A percentile compares a stretch with the other conserved stretches of the same genome.
Evolutionary conservation across 495 filamentous ascomycete species (phyloP).

Genomic region (Tuber indicum): DNA sequence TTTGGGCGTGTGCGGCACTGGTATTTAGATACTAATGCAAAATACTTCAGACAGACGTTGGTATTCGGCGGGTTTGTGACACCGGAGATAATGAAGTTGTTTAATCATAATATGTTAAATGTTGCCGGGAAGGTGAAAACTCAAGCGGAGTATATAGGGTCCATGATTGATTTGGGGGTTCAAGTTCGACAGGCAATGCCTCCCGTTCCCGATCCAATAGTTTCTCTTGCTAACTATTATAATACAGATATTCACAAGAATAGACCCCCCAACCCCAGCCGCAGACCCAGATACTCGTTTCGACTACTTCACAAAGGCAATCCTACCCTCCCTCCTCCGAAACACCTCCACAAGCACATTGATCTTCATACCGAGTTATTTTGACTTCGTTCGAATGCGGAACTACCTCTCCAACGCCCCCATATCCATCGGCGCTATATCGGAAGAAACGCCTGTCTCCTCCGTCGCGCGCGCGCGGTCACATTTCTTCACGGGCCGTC

Average conservation of each 20-base stretch:
- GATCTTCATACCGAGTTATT: conserved; percentile 83
- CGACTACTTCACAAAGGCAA: conserved; percentile 73
- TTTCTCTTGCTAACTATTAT: not conserved
- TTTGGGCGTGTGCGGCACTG: conserved; percentile 83
- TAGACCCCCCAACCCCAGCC: conserved; percentile 59
- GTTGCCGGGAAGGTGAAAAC: conserved; percentile 68
- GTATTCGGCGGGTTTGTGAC: conserved; percentile 75
- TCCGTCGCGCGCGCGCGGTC: conserved; percentile 76
- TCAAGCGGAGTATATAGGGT: conserved; percentile 58
- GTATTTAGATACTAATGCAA: conserved; percentile 83
- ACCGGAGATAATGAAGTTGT: conserved; percentile 76
- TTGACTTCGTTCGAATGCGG: conserved; percentile 86
- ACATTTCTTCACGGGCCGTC: conserved; percentile 75
- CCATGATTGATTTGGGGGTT: conserved; percentile 59
- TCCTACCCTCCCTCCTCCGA: conserved; percentile 66
- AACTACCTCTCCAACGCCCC: conserved; percentile 77
- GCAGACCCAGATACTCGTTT: conserved; percentile 86
- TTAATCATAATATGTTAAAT: conserved; percentile 70
- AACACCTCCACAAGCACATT: conserved; percentile 56
- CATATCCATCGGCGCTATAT: conserved; percentile 75
- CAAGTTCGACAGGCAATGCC: conserved; percentile 62
- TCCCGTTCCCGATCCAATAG: no score
- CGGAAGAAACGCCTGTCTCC: conserved; percentile 71
- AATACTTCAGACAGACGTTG: conserved; percentile 74
- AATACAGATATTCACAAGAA: conserved; percentile 61